Evolutionary conservation across 2,329 filamentous ascomycete genomes (phyloP).

Genomic region (Lasiodiplodia sp.): DNA sequence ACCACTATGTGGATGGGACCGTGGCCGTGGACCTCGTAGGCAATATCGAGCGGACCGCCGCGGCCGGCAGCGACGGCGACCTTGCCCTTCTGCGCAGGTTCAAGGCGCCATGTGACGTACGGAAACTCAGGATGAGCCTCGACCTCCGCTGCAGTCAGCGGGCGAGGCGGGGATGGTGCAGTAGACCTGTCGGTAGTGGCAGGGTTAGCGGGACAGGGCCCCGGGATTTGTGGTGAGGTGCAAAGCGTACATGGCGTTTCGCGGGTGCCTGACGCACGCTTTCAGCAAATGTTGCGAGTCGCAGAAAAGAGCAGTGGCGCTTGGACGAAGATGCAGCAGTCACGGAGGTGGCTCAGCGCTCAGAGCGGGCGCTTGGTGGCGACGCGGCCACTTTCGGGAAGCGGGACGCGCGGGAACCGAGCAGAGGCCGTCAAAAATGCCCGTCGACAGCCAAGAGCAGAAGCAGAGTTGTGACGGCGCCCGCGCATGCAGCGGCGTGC

Average conservation of each 20-base stretch:
- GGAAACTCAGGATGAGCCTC: constrained; percentile 70
- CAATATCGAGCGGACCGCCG: constrained; percentile 77
- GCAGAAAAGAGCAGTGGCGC: constrained; percentile 12
- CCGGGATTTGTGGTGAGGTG: constrained; percentile 5
- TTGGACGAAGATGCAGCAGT: constrained; percentile 14
- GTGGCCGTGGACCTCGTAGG: constrained; percentile 80
- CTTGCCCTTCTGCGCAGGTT: constrained; percentile 68
- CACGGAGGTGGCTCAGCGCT: constrained; percentile 26
- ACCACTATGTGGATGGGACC: constrained; percentile 77
- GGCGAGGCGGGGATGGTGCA: constrained; percentile 34
- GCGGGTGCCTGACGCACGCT: constrained; percentile 14
- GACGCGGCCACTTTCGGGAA: constrained; percentile 19
- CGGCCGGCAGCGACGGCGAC: constrained; percentile 71
- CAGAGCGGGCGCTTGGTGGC: constrained; percentile 14
- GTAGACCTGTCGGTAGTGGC: constrained; percentile 14
- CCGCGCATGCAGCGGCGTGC: not conserved
- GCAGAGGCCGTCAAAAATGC: not conserved
- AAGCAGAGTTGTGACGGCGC: not conserved
- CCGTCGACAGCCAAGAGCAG: not conserved
- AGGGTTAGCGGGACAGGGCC: constrained; percentile 7
- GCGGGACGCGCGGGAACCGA: constrained; percentile 18
- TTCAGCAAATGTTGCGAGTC: constrained; percentile 12
- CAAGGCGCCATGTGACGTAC: constrained; percentile 72
- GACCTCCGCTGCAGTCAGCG: constrained; percentile 64
- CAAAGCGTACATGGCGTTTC: constrained; percentile 24